Evolutionary conservation across 2,329 filamentous ascomycete species (phyloP).

Genomic region (Fusarium sp.): DNA sequence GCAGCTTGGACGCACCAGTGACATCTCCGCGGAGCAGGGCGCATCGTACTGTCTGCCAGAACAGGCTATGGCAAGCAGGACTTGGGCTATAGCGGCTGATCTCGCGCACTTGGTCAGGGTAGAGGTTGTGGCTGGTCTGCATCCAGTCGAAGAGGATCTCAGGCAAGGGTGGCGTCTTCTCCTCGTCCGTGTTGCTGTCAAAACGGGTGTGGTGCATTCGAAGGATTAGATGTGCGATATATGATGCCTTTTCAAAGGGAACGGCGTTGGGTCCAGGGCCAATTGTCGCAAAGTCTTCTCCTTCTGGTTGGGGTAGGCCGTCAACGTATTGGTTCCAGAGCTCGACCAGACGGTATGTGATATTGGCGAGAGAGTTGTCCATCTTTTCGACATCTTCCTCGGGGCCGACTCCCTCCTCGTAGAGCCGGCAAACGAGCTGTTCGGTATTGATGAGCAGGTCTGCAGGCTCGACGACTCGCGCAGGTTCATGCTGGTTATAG

Average conservation of each 20-base stretch:
- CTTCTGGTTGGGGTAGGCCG: constrained; percentile 60
- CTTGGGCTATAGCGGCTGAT: constrained; percentile 75
- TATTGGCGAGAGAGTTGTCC: constrained; percentile 66
- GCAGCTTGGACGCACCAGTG: constrained; percentile 71
- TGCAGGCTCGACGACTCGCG: constrained; percentile 75
- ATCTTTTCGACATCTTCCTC: constrained; percentile 68
- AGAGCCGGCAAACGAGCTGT: constrained; percentile 73
- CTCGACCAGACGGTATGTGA: constrained; percentile 63
- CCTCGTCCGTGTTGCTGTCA: constrained; percentile 51
- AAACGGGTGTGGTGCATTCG: constrained; percentile 78
- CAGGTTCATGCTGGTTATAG: constrained; percentile 66
- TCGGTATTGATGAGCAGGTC: constrained; percentile 82
- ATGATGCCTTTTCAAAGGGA: constrained; percentile 80
- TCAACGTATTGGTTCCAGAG: constrained; percentile 69
- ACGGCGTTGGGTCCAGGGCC: constrained; percentile 73
- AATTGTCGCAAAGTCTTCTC: constrained; percentile 70
- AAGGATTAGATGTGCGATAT: constrained; percentile 81
- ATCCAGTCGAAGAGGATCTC: constrained; percentile 88
- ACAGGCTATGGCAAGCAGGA: constrained; percentile 80
- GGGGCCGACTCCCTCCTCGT: constrained; percentile 69
- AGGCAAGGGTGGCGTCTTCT: constrained; percentile 70
- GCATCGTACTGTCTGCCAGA: constrained; percentile 87
- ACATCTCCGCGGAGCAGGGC: constrained; percentile 82
- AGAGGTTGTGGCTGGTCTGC: constrained; percentile 78
- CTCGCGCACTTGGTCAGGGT: constrained; percentile 73